phyloP scores from a whole-genome alignment of 345 rosid genomes.

The Crucihimalaya himalaica region DNA sequence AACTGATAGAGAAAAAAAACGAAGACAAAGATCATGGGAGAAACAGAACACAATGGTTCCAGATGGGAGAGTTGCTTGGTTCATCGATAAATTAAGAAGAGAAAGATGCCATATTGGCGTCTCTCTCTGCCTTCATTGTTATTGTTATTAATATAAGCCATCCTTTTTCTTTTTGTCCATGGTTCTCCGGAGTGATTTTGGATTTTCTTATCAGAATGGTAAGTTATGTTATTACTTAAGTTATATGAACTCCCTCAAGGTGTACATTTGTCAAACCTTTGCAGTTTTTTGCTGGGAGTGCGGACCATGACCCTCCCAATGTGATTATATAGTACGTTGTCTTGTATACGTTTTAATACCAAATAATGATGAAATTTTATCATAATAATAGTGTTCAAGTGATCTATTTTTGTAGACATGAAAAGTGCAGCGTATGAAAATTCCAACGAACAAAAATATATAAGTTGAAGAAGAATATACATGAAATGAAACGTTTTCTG shows the following conservation, averaged over 20 bases:
- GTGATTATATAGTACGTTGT: constrained; percentile 23
- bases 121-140: constrained; percentile 23
- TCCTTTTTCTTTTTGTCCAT: constrained; percentile 14
- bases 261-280: constrained; percentile 22
- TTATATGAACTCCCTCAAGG: constrained; percentile 20
- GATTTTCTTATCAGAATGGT: constrained; percentile 11
- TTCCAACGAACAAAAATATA: not conserved
- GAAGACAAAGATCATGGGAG: constrained; percentile 14
- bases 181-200: constrained; percentile 19
- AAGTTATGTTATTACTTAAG: not conserved
- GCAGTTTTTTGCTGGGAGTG: constrained; percentile 19
- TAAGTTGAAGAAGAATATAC: not conserved
- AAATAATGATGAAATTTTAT: not conserved
- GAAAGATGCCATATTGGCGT: constrained; percentile 2
- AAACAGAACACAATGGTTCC: constrained; percentile 11
- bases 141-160: constrained; percentile 28
- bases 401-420: not conserved
- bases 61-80: constrained; percentile 30
- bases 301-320: not conserved
- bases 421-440: not conserved
- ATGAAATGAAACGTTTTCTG: not conserved
- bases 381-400: not conserved
- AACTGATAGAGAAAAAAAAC: not conserved
- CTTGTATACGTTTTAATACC: not conserved
- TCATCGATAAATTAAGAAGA: constrained; percentile 20